Conservation (phyloP, 2,329 filamentous ascomycete genomes). For the Claviceps sorghi region DNA sequence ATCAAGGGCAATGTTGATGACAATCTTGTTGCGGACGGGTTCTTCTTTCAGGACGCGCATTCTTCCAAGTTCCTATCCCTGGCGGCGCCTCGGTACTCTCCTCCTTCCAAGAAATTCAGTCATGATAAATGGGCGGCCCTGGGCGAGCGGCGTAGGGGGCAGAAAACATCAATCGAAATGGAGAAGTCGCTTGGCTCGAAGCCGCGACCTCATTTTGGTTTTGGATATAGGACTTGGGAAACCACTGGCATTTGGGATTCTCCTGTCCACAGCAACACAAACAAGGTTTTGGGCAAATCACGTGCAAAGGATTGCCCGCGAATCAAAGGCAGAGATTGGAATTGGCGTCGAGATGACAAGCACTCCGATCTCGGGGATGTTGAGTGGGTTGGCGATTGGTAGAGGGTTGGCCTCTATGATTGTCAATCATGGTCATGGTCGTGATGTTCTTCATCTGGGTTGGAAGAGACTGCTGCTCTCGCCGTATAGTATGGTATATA, state of each 20-base stretch:
- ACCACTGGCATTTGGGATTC: conserved; percentile 34
- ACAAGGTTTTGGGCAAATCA: conserved; percentile 25
- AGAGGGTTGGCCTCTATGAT: conserved; percentile 33
- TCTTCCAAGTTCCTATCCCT: conserved; percentile 22
- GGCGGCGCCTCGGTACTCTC: conserved; percentile 42
- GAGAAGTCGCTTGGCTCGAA: conserved; percentile 36
- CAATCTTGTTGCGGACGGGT: conserved; percentile 52
- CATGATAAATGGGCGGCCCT: conserved; percentile 83
- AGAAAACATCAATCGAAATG: conserved; percentile 34
- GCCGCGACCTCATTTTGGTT: conserved; percentile 32
- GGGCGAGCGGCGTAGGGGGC: conserved; percentile 67
- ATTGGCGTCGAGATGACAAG: conserved; percentile 44
- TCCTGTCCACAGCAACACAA: conserved; percentile 24
- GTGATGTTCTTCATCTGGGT: conserved; percentile 6
- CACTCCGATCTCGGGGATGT: conserved; percentile 59
- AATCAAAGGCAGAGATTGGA: conserved; percentile 44
- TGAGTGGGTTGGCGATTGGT: conserved; percentile 93
- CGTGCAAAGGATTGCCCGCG: conserved; percentile 39
- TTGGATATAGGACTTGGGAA: conserved; percentile 34
- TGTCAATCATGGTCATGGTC: conserved; percentile 48
- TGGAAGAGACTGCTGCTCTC: not conserved
- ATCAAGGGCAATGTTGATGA: conserved; percentile 42
- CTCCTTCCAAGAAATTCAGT: conserved; percentile 46
- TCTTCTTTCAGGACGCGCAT: conserved; percentile 57
- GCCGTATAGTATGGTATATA: conserved; percentile 6